A percentile compares a stretch with the other conserved stretches of the same genome.
These are phyloP conservation scores for Suhomyces wounanorum DNA, from an alignment of 1,139 yeast species.

Conservation along the genomic window DNA sequence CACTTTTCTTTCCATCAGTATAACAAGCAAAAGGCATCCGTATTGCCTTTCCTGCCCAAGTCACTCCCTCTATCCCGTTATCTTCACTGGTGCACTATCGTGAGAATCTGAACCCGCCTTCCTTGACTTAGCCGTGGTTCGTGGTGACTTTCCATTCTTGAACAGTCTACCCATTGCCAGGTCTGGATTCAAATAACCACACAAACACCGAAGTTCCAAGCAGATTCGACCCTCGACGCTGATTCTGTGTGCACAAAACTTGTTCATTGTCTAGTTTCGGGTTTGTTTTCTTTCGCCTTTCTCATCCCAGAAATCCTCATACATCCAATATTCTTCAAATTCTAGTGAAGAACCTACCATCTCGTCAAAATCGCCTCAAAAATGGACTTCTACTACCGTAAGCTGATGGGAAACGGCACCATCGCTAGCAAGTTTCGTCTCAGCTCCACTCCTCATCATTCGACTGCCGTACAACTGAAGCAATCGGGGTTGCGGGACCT, in stretches of 20 bases:
- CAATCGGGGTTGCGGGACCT: constrained; percentile 23
- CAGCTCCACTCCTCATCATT: constrained; percentile 5
- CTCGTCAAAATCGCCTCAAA: neutral
- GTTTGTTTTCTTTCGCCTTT: too few species aligned
- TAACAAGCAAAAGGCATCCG: neutral
- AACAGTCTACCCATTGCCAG: neutral
- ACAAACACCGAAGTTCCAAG: too few species aligned
- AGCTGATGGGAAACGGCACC: constrained; percentile 44
- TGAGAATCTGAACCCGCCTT: neutral
- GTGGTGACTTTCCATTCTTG: neutral
- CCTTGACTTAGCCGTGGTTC: neutral
- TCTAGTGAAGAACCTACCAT: too few species aligned
- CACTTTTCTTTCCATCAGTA: neutral
- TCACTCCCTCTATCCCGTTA: neutral
- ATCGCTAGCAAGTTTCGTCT: constrained; percentile 40
- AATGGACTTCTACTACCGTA: constrained; percentile 42
- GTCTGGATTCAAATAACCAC: too few species aligned
- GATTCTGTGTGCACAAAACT: too few species aligned
- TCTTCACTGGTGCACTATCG: neutral
- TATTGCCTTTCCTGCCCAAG: neutral
- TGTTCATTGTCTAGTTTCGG: too few species aligned
- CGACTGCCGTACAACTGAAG: constrained; percentile 22
- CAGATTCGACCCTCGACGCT: too few species aligned
- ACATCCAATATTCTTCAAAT: too few species aligned
- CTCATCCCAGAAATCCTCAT: too few species aligned